Base-by-base conservation (phyloP, 2,329 filamentous ascomycete genomes). In the Fusarium sp. region DNA sequence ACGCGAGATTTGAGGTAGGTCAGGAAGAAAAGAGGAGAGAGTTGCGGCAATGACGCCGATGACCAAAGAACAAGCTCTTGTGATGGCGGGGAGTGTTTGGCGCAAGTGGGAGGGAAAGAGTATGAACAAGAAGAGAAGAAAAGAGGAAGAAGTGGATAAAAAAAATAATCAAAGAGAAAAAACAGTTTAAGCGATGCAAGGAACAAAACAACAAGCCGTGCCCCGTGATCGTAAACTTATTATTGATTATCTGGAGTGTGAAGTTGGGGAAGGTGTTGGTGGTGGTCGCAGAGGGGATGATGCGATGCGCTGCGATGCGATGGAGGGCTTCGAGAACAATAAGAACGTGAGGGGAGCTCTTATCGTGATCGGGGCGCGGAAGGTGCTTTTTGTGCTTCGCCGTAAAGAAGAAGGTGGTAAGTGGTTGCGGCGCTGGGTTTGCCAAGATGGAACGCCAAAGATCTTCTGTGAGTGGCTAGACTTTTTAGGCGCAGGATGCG, bases 311-410 rank as follows among this genome's bases (percentile, higher is more conserved):
- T 27, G 27, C 27, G 29, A 29, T 29, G 29, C 70, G 70, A 66
- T 72, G 69, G 61, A 67, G 62, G 22, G 66, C 62, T 73, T 72
- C 70, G 70, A 72, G 66, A 72, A 68, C 65, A 72, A 70, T 47
- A 64, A 64, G 70, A 73, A 73, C 70, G 40, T 27, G 59, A 27
- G 70, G 63, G 42, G 40, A 71, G 70, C 70, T 72, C 70, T 72
- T 72, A 72, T 73, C 70, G 70, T 68, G 71, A 73, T 72, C 58
- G 73, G 73, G 68, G 70, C 65, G 70, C 70, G 40, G 58, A 65
- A 73, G 71, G 60, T 66, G 70, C 66, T 70, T 70, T 73, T 73
- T 71, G 67, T 72, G 72, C 66, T 76, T 71, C 64, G 72, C 64
- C 50, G 70, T 65, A 62, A 54, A 58, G 45, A 67, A 61, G 64